phyloP scores from a whole-genome alignment of 2,329 filamentous ascomycete species.

The Arthrobotrys sphaeroides region DNA sequence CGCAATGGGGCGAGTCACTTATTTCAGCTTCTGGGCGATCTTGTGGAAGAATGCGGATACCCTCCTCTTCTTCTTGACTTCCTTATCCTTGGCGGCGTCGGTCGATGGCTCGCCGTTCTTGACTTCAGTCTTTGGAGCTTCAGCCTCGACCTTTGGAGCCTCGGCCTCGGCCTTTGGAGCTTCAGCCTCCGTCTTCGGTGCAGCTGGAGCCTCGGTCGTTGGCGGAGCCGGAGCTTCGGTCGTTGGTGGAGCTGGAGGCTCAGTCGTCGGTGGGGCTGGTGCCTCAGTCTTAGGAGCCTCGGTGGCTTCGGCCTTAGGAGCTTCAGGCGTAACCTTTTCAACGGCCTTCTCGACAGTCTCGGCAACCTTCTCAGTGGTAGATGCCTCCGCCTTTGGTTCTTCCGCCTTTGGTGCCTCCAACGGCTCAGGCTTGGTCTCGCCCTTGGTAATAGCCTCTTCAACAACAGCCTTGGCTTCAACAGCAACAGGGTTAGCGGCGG shows the following conservation, averaged over 20 bases:
- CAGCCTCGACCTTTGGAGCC: background rate
- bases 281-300: background rate
- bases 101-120: constrained; percentile 9
- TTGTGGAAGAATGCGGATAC: constrained; percentile 46
- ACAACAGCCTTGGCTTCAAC: constrained; percentile 79
- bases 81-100: constrained; percentile 21
- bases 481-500: constrained; percentile 72
- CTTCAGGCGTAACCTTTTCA: constrained; percentile 16
- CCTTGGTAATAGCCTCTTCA: constrained; percentile 63
- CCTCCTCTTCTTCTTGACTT: constrained; percentile 49
- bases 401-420: constrained; percentile 34
- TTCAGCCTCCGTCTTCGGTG: background rate
- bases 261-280: background rate
- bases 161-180: background rate
- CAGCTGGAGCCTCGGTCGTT: background rate
- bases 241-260: background rate
- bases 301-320: background rate
- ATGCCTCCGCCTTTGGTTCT: background rate
- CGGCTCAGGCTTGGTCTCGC: constrained; percentile 34
- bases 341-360: constrained; percentile 33
- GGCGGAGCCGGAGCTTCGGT: constrained; percentile 2
- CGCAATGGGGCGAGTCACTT: constrained; percentile 1
- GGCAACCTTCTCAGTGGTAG: constrained; percentile 9
- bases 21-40: constrained; percentile 37
- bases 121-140: constrained; percentile 15